phyloP scores from a whole-genome alignment of 106 monocot genomes.

The Chionographis japonica region DNA sequence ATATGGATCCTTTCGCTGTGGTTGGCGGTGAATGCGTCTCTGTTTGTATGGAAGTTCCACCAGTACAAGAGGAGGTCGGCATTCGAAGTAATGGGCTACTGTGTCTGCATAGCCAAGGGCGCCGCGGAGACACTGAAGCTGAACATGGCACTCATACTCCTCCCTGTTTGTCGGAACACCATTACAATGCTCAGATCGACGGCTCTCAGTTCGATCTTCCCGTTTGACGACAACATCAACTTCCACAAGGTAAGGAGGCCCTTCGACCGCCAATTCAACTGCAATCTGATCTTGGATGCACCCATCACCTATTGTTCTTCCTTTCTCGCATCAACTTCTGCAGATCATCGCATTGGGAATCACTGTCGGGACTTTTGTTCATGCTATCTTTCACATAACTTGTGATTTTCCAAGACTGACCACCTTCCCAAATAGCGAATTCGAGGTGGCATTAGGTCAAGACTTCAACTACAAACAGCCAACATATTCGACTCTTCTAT shows the following conservation, averaged over 20 bases:
- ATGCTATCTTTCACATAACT: conserved; percentile 44
- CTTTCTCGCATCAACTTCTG: not conserved
- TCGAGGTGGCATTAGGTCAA: conserved; percentile 27
- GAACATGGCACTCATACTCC: conserved; percentile 76
- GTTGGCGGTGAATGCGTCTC: conserved; percentile 35
- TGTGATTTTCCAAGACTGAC: conserved; percentile 72
- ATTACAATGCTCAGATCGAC: conserved; percentile 67
- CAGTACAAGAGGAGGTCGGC: conserved; percentile 44
- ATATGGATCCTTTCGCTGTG: conserved; percentile 57
- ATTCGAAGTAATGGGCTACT: conserved; percentile 73
- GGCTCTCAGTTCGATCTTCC: conserved; percentile 33
- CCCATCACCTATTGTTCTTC: no score
- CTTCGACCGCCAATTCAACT: not conserved
- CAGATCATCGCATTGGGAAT: conserved; percentile 63
- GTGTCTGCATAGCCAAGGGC: conserved; percentile 69
- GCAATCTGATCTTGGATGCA: not conserved
- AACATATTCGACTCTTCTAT: conserved; percentile 40
- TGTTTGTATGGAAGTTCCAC: conserved; percentile 64
- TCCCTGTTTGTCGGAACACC: conserved; percentile 71
- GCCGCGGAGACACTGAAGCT: conserved; percentile 77
- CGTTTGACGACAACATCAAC: conserved; percentile 82
- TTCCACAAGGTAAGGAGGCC: conserved; percentile 55
- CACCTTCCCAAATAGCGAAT: conserved; percentile 16
- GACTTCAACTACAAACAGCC: conserved; percentile 43
- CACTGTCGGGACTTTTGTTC: conserved; percentile 31